phyloP scores from a whole-genome alignment of 2,329 filamentous ascomycete genomes.

The Claviceps paspali region DNA sequence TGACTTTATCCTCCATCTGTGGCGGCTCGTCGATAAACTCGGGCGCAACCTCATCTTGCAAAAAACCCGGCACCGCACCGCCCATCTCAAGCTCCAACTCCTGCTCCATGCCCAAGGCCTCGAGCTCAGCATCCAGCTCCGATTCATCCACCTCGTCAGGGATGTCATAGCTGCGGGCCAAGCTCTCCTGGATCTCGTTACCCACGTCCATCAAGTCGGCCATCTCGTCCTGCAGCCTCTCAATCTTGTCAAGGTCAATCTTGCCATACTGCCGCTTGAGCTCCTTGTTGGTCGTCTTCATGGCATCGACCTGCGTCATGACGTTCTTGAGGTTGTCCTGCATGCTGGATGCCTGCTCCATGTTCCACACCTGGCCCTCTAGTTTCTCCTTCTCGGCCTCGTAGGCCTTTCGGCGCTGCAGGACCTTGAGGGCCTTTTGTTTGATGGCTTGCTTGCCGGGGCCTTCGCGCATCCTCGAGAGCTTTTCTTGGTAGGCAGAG shows the following conservation, averaged over 20 bases:
- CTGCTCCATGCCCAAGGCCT: slow-evolving; percentile 87
- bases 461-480: slow-evolving; percentile 86
- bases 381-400: slow-evolving; percentile 89
- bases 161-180: slow-evolving; percentile 81
- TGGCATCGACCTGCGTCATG: slow-evolving; percentile 94
- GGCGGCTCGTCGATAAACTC: slow-evolving; percentile 91
- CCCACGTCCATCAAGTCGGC: slow-evolving; percentile 93
- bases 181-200: slow-evolving; percentile 94
- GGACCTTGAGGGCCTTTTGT: slow-evolving; percentile 84
- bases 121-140: slow-evolving; percentile 89
- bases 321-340: slow-evolving; percentile 97
- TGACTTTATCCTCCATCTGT: slow-evolving; percentile 55
- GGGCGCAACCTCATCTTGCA: slow-evolving; percentile 74
- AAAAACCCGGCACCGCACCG: slow-evolving; percentile 61
- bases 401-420: slow-evolving; percentile 88
- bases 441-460: slow-evolving; percentile 87
- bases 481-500: slow-evolving; percentile 70
- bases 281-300: slow-evolving; percentile 93
- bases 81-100: slow-evolving; percentile 61
- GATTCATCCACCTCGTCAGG: slow-evolving; percentile 95
- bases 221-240: slow-evolving; percentile 97
- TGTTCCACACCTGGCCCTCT: slow-evolving; percentile 92
- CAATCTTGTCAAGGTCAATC: slow-evolving; percentile 94
- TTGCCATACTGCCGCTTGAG: slow-evolving; percentile 91
- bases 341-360: slow-evolving; percentile 98